Evolutionary conservation across 2,329 filamentous ascomycete species (phyloP), one percentile per base, ranked within the genome.

Genomic region (Fusarium sp.): DNA sequence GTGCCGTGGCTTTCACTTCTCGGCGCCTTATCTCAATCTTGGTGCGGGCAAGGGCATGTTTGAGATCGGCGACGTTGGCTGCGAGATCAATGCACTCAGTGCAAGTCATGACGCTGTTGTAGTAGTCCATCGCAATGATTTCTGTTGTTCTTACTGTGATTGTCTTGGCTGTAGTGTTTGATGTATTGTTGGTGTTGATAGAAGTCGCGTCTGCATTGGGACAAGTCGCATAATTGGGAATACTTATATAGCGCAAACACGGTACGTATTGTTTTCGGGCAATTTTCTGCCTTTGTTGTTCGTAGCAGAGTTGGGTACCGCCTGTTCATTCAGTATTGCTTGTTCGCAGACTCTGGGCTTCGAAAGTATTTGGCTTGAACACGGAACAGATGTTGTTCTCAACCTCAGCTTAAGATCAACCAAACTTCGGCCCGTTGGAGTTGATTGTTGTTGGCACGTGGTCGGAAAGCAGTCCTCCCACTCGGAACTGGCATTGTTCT

Each of bases 331-430:
- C 11, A 1, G 2, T 3, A 4, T 36, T 3, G 7, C 13, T 16
- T 36, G 33, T 28, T 26, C 50, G 13, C 0, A 10, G n/a, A 1
- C 13, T 18, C 4, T 31, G 11, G 3, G 4, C 22, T 7, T 9
- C 20, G 7, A 28, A 22, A n/a, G 7, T 10, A 1, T 16, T 28
- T 22, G 3, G 5, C 10, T 3, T 3, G 18, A 28, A 16, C 50
- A 26, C 28, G 22, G 33, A 36, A 36, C 48, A 28, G 1, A 11
- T 0, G 0, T 0, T 18, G 7, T 14, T 20, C 6, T 11, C 4
- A 24, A 3, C 3, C 6, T 6, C 7, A 33, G 16, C 7, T 31
- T 31, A 4, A 12, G 10, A 8, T 28, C 22, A 48, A 18, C 20
- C n/a, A n/a, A n/a, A n/a, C n/a, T n/a, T n/a, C n/a, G n/a, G n/a